These are phyloP conservation scores for Rhipidocladum racemiflorum DNA, from an alignment of 176 grass and related monocot genomes.

Conservation along the genomic window DNA sequence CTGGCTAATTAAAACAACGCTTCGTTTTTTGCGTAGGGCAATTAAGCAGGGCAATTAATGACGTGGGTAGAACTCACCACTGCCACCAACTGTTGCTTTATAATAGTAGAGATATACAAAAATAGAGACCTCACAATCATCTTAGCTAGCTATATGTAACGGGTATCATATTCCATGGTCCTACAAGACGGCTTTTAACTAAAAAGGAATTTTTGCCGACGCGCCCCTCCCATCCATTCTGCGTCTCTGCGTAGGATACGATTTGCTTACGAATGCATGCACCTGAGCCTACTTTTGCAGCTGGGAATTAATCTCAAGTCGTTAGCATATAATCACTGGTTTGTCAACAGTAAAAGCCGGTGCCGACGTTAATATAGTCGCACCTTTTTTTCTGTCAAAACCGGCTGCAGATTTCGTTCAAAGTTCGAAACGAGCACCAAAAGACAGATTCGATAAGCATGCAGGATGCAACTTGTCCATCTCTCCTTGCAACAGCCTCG, in stretches of 20 bases:
- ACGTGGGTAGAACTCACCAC: too few species aligned
- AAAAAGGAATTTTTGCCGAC: not conserved
- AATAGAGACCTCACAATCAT: too few species aligned
- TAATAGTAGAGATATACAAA: too few species aligned
- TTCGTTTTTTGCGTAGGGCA: too few species aligned
- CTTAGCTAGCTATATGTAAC: not conserved
- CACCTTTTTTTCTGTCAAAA: not conserved
- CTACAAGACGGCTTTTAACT: not conserved
- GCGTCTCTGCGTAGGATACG: not conserved
- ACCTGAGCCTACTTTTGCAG: not conserved
- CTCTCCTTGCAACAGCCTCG: not conserved
- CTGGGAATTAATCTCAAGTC: not conserved
- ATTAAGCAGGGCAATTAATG: too few species aligned
- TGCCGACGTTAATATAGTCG: conserved; percentile 28
- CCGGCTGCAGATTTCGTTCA: not conserved
- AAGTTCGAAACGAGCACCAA: not conserved
- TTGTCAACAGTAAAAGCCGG: not conserved
- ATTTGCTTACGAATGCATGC: not conserved
- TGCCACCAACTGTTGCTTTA: too few species aligned
- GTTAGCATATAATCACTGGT: not conserved
- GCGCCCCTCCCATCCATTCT: not conserved
- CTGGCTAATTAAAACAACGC: too few species aligned
- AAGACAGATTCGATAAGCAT: not conserved
- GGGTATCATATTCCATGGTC: not conserved
- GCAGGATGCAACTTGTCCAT: not conserved